Percentiles rank a stretch among this genome's conserved stretches.
Evolutionary conservation across 2,329 filamentous ascomycete species (phyloP).

Genomic region (Didymella keratinophila): DNA sequence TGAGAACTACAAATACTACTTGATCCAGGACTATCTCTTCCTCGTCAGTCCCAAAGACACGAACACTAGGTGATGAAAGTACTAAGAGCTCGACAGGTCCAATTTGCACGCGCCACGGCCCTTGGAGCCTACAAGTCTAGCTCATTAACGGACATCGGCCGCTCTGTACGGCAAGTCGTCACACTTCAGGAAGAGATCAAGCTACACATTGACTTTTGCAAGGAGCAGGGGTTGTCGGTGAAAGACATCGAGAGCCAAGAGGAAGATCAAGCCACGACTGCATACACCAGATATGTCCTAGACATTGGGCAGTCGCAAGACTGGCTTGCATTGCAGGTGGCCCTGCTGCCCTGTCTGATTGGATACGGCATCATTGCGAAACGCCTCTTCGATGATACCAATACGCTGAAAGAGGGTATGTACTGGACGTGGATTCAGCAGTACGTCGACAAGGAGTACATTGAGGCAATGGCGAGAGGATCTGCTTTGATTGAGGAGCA

Average conservation of each 20-base stretch:
- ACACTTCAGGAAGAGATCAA: slow-evolving; percentile 82
- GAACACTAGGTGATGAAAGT: not conserved
- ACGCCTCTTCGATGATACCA: slow-evolving; percentile 69
- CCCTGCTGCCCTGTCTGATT: slow-evolving; percentile 86
- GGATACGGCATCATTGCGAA: slow-evolving; percentile 84
- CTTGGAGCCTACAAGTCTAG: slow-evolving; percentile 86
- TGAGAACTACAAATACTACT: slow-evolving; percentile 84
- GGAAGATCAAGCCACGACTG: slow-evolving; percentile 81
- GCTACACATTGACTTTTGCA: slow-evolving; percentile 84
- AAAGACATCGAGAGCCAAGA: slow-evolving; percentile 75
- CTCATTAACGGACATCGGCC: slow-evolving; percentile 73
- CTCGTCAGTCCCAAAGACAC: slow-evolving; percentile 62
- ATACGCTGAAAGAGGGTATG: slow-evolving; percentile 65
- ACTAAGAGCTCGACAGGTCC: slow-evolving; percentile 63
- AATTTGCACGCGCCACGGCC: slow-evolving; percentile 87
- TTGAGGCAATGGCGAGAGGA: slow-evolving; percentile 73
- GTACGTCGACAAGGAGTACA: slow-evolving; percentile 83
- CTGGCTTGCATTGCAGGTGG: slow-evolving; percentile 85
- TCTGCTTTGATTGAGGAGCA: slow-evolving; percentile 78
- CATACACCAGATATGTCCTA: slow-evolving; percentile 83
- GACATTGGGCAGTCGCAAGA: slow-evolving; percentile 89
- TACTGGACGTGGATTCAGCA: slow-evolving; percentile 95
- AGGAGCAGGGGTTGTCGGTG: slow-evolving; percentile 77
- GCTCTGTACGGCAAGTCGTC: slow-evolving; percentile 73
- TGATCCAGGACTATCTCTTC: slow-evolving; percentile 92